A percentile compares a stretch with the other conserved stretches of the same genome.
phyloP scores from a whole-genome alignment of 1,284 basidiomycete genomes.

The Cystodermella granulosa region DNA sequence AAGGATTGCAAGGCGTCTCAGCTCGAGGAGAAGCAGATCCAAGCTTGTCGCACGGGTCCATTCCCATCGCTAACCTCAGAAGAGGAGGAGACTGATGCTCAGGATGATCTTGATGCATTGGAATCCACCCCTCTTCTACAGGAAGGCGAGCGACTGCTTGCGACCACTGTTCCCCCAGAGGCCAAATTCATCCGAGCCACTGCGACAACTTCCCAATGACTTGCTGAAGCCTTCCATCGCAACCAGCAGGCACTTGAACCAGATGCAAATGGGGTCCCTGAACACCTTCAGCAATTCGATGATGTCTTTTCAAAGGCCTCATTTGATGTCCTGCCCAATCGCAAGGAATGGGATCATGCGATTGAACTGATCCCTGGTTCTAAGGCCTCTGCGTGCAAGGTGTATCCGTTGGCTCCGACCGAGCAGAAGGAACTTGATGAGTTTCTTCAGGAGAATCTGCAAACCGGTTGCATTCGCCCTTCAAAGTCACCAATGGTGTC shows the following conservation, averaged over 20 bases:
- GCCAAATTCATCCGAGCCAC: too few relatives aligned
- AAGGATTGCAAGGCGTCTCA: not conserved
- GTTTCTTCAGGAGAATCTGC: too few relatives aligned
- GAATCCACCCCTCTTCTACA: too few relatives aligned
- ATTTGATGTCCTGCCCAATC: not conserved
- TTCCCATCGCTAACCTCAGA: not conserved
- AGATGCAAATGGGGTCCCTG: not conserved
- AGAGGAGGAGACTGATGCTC: too few relatives aligned
- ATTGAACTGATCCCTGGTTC: not conserved
- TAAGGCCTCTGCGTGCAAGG: not conserved
- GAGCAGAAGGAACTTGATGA: too few relatives aligned
- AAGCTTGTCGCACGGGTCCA: not conserved
- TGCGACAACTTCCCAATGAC: too few relatives aligned
- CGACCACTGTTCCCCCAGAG: too few relatives aligned
- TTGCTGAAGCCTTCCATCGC: too few relatives aligned
- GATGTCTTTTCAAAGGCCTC: not conserved
- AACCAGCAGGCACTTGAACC: not conserved
- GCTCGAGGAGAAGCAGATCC: not conserved
- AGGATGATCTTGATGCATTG: not conserved
- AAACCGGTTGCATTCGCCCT: too few relatives aligned
- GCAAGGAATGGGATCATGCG: too few relatives aligned
- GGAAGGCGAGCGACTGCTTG: too few relatives aligned
- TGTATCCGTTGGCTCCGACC: not conserved
- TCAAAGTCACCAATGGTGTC: not conserved
- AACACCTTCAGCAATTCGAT: not conserved